phyloP scores from a whole-genome alignment of 192 early-diverging fungal genomes.

The Pilobolus umbonatus region DNA sequence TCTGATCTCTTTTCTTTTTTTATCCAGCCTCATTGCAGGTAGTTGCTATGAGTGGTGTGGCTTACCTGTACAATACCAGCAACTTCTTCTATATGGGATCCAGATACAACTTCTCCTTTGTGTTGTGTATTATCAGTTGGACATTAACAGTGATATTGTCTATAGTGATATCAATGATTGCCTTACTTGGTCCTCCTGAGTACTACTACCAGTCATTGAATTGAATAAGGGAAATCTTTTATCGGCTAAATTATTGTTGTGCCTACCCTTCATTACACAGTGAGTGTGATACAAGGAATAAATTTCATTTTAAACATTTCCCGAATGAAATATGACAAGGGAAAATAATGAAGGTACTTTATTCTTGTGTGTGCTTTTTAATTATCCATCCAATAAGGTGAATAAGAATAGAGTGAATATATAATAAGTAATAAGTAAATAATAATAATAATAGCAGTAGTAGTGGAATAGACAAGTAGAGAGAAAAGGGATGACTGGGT shows the following conservation, averaged over 20 bases:
- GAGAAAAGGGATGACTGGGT: neutral
- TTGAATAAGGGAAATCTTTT: neutral
- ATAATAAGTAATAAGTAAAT: neutral
- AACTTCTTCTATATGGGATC: conserved; percentile 28
- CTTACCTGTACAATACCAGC: conserved; percentile 31
- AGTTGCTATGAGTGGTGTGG: conserved; percentile 28
- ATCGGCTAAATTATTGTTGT: conserved; percentile 1
- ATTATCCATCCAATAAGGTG: too few relatives aligned
- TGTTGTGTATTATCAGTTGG: conserved; percentile 30
- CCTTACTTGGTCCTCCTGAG: conserved; percentile 27
- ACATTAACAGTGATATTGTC: conserved; percentile 21
- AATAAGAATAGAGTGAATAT: neutral
- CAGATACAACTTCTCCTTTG: conserved; percentile 31
- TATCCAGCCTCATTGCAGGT: conserved; percentile 27
- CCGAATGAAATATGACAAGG: neutral
- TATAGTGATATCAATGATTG: conserved; percentile 18
- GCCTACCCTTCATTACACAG: neutral
- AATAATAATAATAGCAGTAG: neutral
- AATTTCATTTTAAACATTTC: too few relatives aligned
- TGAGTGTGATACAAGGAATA: neutral
- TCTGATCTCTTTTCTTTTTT: conserved; percentile 1
- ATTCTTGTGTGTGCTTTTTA: too few relatives aligned
- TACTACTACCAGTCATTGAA: conserved; percentile 19
- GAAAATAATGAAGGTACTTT: neutral
- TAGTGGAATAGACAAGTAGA: neutral